These are phyloP conservation scores for Podaxis sp. DNA, from an alignment of 768 basidiomycete genomes.

Conservation along the genomic window DNA sequence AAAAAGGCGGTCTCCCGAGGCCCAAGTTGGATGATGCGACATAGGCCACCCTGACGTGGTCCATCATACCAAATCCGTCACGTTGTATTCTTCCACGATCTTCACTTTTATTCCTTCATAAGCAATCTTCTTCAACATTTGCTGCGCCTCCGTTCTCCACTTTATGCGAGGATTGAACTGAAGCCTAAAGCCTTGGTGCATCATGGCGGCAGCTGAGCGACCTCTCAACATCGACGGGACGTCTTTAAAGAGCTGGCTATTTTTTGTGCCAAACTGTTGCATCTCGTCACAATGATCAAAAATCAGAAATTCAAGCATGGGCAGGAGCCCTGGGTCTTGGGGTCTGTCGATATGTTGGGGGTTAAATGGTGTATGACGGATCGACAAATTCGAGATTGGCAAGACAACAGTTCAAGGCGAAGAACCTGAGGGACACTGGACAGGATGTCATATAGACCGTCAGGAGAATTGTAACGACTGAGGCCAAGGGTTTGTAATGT, in stretches of 20 bases:
- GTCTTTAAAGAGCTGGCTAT: neutral
- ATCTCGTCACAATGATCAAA: constrained; percentile 1
- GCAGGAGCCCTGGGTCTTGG: neutral
- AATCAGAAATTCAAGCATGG: neutral
- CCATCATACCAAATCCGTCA: neutral
- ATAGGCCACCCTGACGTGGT: neutral
- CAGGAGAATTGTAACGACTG: neutral
- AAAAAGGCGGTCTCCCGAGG: neutral
- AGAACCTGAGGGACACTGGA: neutral
- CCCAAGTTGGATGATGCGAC: neutral
- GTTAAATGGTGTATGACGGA: neutral
- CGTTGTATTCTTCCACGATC: neutral
- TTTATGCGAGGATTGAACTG: neutral
- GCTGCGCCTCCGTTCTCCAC: neutral
- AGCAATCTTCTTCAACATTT: neutral
- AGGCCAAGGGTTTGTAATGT: neutral
- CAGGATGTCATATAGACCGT: neutral
- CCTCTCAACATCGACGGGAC: neutral
- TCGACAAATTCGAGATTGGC: neutral
- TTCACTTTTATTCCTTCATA: neutral
- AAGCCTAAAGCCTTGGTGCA: neutral
- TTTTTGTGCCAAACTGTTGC: constrained; percentile 1
- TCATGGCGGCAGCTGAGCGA: neutral
- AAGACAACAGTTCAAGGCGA: neutral
- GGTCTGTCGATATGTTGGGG: neutral